These are phyloP conservation scores for Elaphomyces granulatus DNA, from an alignment of 495 filamentous ascomycete species.

Conservation along the genomic window DNA sequence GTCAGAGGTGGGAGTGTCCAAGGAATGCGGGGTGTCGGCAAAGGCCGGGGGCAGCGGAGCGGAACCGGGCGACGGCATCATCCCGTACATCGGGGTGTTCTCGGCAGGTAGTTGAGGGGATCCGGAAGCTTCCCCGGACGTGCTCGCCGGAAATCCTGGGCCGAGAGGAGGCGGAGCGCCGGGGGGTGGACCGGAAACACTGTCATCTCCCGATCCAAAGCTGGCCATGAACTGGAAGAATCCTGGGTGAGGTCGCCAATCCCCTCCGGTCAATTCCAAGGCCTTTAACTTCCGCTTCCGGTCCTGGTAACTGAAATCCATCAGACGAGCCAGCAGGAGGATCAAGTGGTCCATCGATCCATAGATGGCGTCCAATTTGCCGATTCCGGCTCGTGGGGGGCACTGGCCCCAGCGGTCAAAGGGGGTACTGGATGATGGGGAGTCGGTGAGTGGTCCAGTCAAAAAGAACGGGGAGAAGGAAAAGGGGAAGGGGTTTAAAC, in stretches of 20 bases:
- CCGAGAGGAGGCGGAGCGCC: constrained; percentile 1
- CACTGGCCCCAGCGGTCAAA: constrained; percentile 71
- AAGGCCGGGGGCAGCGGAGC: constrained; percentile 30
- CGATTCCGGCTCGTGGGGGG: constrained; percentile 67
- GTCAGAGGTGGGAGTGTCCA: constrained; percentile 10
- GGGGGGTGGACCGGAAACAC: constrained; percentile 8
- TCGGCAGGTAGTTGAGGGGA: not conserved
- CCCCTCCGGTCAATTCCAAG: constrained; percentile 29
- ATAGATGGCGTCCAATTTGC: constrained; percentile 66
- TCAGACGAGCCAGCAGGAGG: constrained; percentile 67
- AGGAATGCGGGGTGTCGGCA: constrained; percentile 10
- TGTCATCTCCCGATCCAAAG: constrained; percentile 10
- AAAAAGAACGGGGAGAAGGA: too few relatives aligned
- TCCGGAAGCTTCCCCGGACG: not conserved
- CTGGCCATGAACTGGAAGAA: constrained; percentile 33
- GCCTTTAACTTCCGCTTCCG: constrained; percentile 57
- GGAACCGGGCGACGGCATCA: constrained; percentile 32
- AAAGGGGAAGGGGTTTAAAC: constrained; percentile 10
- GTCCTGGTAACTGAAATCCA: constrained; percentile 68
- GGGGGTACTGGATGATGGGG: constrained; percentile 56
- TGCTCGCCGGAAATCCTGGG: not conserved
- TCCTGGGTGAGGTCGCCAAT: constrained; percentile 43
- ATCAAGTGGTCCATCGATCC: constrained; percentile 77
- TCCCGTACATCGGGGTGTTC: constrained; percentile 35
- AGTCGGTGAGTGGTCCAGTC: too few relatives aligned